Conservation (phyloP, 2,329 filamentous ascomycete species). For the Dothideomycetidae sp. region DNA sequence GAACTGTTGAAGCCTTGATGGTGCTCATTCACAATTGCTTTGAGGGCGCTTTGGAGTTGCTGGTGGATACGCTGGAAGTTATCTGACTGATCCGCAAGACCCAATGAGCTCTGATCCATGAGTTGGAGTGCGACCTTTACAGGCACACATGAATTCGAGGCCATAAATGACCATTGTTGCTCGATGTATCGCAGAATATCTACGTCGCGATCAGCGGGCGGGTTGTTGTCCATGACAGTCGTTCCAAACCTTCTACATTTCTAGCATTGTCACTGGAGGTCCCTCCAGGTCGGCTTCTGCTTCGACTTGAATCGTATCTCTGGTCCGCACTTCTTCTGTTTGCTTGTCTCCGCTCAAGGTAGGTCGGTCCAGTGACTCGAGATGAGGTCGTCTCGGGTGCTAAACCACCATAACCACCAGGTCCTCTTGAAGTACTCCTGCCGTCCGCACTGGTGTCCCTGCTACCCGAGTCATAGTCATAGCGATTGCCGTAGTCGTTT, state of each 20-base stretch:
- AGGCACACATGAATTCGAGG: slow-evolving; percentile 72
- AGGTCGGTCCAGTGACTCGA: slow-evolving; percentile 19
- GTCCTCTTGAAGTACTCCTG: slow-evolving; percentile 22
- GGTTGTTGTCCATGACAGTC: slow-evolving; percentile 9
- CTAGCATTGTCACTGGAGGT: slow-evolving; percentile 26
- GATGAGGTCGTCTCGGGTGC: slow-evolving; percentile 12
- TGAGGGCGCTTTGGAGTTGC: slow-evolving; percentile 83
- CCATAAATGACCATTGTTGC: slow-evolving; percentile 84
- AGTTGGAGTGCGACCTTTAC: slow-evolving; percentile 91
- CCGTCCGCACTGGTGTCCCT: slow-evolving; percentile 24
- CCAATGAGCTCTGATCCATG: slow-evolving; percentile 85
- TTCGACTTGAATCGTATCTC: slow-evolving; percentile 16
- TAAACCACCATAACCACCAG: slow-evolving; percentile 28
- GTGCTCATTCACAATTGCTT: slow-evolving; percentile 93
- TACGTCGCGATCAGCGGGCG: slow-evolving; percentile 17
- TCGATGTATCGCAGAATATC: slow-evolving; percentile 70
- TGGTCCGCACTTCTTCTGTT: slow-evolving; percentile 28
- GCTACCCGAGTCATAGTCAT: slow-evolving; percentile 23
- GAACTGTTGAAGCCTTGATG: slow-evolving; percentile 99
- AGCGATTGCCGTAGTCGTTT: slow-evolving; percentile 21
- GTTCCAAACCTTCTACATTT: slow-evolving; percentile 27
- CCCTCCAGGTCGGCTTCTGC: slow-evolving; percentile 18
- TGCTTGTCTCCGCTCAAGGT: slow-evolving; percentile 29
- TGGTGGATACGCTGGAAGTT: slow-evolving; percentile 73
- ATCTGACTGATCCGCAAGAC: slow-evolving; percentile 73